These are phyloP conservation scores for Dendryphion nanum DNA, from an alignment of 2,329 filamentous ascomycete species.

Conservation along the genomic window DNA sequence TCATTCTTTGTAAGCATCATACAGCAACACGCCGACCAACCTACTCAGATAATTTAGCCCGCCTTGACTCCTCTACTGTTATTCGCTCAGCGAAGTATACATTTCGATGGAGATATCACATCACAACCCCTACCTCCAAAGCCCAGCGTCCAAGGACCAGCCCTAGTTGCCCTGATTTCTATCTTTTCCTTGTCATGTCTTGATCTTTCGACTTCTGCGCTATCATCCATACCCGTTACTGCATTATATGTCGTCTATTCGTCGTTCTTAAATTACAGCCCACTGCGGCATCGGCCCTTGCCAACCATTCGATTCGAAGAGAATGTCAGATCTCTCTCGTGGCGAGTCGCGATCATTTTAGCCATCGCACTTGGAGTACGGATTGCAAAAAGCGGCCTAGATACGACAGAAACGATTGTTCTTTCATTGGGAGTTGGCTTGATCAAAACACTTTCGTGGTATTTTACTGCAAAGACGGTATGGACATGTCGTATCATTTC, in stretches of 20 bases:
- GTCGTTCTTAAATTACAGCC: constrained; percentile 2
- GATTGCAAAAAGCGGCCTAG: too few species aligned
- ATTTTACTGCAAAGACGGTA: background rate
- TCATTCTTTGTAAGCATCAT: background rate
- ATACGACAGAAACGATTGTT: too few species aligned
- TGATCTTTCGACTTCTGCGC: background rate
- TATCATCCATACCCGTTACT: background rate
- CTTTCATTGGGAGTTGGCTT: background rate
- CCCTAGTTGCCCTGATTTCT: background rate
- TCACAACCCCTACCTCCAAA: background rate
- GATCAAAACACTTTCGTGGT: background rate
- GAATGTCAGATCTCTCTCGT: too few species aligned
- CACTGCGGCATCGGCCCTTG: too few species aligned
- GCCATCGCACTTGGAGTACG: too few species aligned
- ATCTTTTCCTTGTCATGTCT: background rate
- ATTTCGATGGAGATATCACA: background rate
- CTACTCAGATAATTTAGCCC: background rate
- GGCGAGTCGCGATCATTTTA: too few species aligned
- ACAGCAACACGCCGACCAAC: too few species aligned
- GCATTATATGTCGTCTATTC: background rate
- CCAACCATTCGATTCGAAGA: too few species aligned
- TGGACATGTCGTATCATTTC: too few species aligned
- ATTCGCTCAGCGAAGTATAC: background rate
- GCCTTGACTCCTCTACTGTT: background rate
- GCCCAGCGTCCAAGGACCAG: background rate